These are phyloP conservation scores for Pyrus bretschneideri DNA, from an alignment of 306 rosid species.

Conservation along the genomic window DNA sequence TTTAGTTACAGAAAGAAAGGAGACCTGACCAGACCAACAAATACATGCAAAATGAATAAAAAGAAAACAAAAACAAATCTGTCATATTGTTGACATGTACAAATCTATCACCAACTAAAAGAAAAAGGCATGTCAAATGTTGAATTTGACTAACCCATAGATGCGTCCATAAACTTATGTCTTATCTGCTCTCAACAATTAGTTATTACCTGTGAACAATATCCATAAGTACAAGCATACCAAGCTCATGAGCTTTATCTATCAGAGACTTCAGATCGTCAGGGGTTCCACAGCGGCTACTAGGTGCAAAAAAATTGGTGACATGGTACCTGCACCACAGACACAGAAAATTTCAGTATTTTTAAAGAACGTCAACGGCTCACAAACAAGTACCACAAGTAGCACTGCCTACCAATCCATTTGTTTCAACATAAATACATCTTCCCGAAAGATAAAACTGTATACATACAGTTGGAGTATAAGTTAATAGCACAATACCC, in stretches of 20 bases:
- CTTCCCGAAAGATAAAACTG: neutral
- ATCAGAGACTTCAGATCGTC: conserved; percentile 90
- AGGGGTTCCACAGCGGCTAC: conserved; percentile 97
- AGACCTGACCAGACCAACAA: no score
- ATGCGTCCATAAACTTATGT: neutral
- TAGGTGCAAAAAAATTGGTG: conserved; percentile 96
- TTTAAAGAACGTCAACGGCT: neutral
- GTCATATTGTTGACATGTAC: neutral
- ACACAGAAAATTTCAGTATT: neutral
- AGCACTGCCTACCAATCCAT: neutral
- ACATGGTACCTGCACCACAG: conserved; percentile 75
- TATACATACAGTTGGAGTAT: conserved; percentile 9
- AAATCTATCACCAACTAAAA: neutral
- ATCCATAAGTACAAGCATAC: conserved; percentile 96
- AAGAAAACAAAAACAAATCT: neutral
- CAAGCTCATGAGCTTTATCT: conserved; percentile 94
- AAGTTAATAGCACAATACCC: conserved; percentile 49
- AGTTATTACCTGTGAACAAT: conserved; percentile 84
- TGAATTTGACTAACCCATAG: neutral
- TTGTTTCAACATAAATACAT: neutral
- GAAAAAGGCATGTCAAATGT: neutral
- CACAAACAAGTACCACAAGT: neutral
- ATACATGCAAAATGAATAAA: neutral
- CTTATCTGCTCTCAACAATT: neutral
- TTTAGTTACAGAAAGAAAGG: neutral